Conservation (phyloP, 2,329 filamentous ascomycete species). For the Rhexocercosporidium sp. region DNA sequence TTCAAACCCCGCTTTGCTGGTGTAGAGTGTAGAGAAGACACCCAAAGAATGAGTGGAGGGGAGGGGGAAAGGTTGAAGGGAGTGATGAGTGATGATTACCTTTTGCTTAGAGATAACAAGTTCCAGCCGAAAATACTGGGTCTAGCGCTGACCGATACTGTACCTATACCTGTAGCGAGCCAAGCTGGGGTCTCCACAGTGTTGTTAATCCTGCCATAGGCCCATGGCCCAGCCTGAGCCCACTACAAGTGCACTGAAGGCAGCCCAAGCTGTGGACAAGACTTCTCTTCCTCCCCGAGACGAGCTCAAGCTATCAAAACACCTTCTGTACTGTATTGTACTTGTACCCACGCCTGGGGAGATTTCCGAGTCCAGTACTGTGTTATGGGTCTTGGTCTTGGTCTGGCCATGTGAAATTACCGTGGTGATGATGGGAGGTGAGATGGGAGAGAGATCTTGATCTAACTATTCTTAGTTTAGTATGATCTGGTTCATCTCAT, state of each 20-base stretch:
- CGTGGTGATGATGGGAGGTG: too few relatives aligned
- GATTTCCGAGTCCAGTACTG: neutral
- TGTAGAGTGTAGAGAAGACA: neutral
- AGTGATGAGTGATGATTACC: constrained; percentile 9
- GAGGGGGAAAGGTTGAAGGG: neutral
- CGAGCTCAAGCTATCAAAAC: neutral
- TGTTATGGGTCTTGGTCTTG: too few relatives aligned
- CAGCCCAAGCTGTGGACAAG: too few relatives aligned
- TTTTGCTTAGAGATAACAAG: constrained; percentile 1
- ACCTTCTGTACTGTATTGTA: too few relatives aligned
- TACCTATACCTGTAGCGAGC: too few relatives aligned
- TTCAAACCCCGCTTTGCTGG: constrained; percentile 1
- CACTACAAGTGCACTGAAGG: too few relatives aligned
- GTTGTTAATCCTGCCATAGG: too few relatives aligned
- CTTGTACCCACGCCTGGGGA: neutral
- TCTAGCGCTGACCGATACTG: constrained; percentile 2
- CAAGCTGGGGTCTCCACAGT: constrained; percentile 1
- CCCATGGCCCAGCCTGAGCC: too few relatives aligned
- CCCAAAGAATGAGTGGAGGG: neutral
- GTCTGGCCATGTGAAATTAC: neutral
- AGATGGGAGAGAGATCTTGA: neutral
- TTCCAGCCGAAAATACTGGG: neutral
- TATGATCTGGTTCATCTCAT: neutral
- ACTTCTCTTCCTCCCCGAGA: constrained; percentile 3
- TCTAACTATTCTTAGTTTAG: neutral